These are phyloP conservation scores for Cenchrus purpureus DNA, from an alignment of 176 grass and related monocot species.

Conservation along the genomic window DNA sequence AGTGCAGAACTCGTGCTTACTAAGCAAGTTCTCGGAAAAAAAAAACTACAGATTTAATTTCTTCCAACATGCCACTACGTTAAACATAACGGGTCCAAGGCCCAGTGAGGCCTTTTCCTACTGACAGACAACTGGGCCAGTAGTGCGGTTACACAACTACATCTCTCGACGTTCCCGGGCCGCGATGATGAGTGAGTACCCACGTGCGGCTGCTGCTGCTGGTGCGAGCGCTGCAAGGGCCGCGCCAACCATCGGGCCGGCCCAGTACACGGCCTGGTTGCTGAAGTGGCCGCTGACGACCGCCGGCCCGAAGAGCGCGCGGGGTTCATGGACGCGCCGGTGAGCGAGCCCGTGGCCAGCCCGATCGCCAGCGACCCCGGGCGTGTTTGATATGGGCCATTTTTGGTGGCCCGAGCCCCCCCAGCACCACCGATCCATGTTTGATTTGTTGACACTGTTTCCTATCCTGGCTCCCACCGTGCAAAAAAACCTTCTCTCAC, in stretches of 20 bases:
- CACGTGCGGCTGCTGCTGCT: conserved; percentile 33
- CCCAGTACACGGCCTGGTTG: conserved; percentile 62
- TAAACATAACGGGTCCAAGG: background rate
- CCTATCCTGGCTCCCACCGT: too few species aligned
- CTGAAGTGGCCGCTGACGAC: conserved; percentile 51
- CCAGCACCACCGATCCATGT: too few species aligned
- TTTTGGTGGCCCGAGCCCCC: too few species aligned
- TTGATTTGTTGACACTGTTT: too few species aligned
- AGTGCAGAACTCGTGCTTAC: background rate
- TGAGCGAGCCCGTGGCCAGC: conserved; percentile 50
- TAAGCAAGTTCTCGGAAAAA: too few species aligned
- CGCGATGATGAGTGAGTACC: background rate
- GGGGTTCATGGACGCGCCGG: conserved; percentile 65
- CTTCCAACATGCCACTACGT: background rate
- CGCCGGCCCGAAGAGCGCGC: conserved; percentile 63
- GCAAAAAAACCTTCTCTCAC: too few species aligned
- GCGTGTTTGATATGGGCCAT: too few species aligned
- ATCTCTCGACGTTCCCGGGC: background rate
- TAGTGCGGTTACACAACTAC: background rate
- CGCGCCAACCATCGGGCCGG: conserved; percentile 43
- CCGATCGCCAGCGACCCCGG: conserved; percentile 45
- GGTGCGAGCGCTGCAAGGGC: conserved; percentile 38
- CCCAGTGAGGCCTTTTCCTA: too few species aligned
- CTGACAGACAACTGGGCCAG: background rate
- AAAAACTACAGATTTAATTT: too few species aligned